These are phyloP conservation scores for Aspergillus wentii DNA, from an alignment of 495 filamentous ascomycete species.

Conservation along the genomic window DNA sequence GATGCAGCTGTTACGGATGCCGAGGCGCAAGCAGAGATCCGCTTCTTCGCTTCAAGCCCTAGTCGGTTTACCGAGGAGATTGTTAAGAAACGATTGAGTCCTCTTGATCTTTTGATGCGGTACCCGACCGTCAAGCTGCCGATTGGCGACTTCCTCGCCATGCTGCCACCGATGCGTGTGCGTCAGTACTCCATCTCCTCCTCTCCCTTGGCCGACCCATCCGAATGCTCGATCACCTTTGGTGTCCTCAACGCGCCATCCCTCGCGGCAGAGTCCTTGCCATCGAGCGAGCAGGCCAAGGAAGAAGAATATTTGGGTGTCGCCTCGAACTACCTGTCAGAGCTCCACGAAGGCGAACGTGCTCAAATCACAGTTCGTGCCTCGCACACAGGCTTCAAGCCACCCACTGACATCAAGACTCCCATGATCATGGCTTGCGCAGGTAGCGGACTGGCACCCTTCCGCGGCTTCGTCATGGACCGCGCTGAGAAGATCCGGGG, in stretches of 20 bases:
- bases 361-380: slow-evolving; percentile 56
- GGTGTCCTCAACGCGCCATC: slow-evolving; percentile 55
- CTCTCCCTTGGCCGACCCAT: slow-evolving; percentile 57
- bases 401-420: slow-evolving; percentile 53
- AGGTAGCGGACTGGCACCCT: slow-evolving; percentile 60
- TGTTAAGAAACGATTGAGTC: slow-evolving; percentile 51
- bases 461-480: slow-evolving; percentile 68
- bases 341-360: slow-evolving; percentile 52
- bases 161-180: slow-evolving; percentile 69
- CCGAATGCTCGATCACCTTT: slow-evolving; percentile 61
- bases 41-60: slow-evolving; percentile 26
- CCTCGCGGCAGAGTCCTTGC: slow-evolving; percentile 23
- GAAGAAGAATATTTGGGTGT: slow-evolving; percentile 47
- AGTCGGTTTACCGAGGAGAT: slow-evolving; percentile 48
- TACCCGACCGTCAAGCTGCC: slow-evolving; percentile 52
- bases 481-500: slow-evolving; percentile 51
- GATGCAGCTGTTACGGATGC: slow-evolving; percentile 26
- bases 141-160: slow-evolving; percentile 57
- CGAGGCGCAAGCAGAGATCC: slow-evolving; percentile 23
- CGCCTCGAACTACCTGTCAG: slow-evolving; percentile 55
- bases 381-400: slow-evolving; percentile 59
- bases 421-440: slow-evolving; percentile 63
- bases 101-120: slow-evolving; percentile 60
- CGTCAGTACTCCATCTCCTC: slow-evolving; percentile 80
- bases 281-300: slow-evolving; percentile 30